Conservation (phyloP, 257 asterid genomes). For the Solanum pinnatisectum region DNA sequence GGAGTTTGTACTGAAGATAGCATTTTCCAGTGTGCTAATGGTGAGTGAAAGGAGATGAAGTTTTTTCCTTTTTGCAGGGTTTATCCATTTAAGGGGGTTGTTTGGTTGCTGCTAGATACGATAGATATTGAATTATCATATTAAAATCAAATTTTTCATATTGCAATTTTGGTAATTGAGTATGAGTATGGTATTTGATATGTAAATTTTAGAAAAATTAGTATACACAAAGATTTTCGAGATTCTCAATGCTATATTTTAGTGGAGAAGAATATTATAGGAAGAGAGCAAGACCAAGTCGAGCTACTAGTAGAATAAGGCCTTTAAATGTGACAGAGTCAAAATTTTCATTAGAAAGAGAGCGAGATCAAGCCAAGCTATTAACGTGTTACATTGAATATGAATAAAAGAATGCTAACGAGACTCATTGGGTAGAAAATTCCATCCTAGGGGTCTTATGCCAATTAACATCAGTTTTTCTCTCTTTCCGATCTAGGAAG, state of each 20-base stretch:
- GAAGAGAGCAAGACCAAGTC: fast-evolving
- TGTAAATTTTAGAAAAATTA: neutral
- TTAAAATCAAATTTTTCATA: no score
- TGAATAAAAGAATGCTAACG: neutral
- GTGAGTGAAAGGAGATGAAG: neutral
- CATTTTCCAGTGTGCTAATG: constrained; percentile 22
- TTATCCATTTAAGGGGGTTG: neutral
- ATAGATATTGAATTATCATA: neutral
- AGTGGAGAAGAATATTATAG: neutral
- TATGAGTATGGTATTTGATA: no score
- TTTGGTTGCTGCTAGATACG: neutral
- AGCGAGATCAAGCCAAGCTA: neutral
- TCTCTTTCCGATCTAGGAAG: neutral
- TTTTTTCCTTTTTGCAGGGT: neutral
- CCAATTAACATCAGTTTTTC: neutral
- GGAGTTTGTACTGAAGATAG: constrained; percentile 57
- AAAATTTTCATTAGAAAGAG: no score
- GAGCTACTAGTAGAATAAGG: neutral
- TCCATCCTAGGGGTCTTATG: neutral
- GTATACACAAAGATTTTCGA: neutral
- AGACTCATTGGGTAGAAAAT: neutral
- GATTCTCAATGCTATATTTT: fast-evolving
- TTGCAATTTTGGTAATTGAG: no score
- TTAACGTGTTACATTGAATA: neutral
- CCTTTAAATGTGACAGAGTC: fast-evolving